Conservation (phyloP, 1,284 basidiomycete genomes). For the Cystobasidiaceae sp. region DNA sequence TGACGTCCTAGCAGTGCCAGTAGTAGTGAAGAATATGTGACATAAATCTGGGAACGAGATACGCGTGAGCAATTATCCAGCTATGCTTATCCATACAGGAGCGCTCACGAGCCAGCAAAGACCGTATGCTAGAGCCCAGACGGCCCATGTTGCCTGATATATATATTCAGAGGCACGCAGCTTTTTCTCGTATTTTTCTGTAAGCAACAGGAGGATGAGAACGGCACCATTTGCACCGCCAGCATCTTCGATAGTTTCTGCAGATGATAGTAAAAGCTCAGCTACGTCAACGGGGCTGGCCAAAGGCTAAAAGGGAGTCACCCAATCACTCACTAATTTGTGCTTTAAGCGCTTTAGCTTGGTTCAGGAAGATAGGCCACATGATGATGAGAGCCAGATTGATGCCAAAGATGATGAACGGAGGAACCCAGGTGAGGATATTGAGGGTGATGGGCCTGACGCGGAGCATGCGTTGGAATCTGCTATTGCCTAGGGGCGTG, state of each 20-base stretch:
- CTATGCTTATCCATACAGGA: not conserved
- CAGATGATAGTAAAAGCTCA: too few relatives aligned
- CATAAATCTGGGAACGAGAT: conserved; percentile 5
- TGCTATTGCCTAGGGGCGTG: conserved; percentile 9
- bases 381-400: not conserved
- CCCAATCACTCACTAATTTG: not conserved
- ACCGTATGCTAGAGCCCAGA: conserved; percentile 24
- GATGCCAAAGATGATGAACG: conserved; percentile 1
- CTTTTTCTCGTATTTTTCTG: not conserved
- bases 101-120: conserved; percentile 13
- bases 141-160: conserved; percentile 18
- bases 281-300: too few relatives aligned
- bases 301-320: too few relatives aligned
- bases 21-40: conserved; percentile 15
- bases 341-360: conserved; percentile 1
- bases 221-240: not conserved
- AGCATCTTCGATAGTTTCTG: not conserved
- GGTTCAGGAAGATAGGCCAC: not conserved
- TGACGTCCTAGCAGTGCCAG: conserved; percentile 6
- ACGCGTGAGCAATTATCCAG: not conserved
- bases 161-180: not conserved
- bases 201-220: not conserved
- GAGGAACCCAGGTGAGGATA: conserved; percentile 13
- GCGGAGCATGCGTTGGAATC: not conserved
- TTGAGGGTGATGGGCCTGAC: conserved; percentile 17